phyloP scores from a whole-genome alignment of 2,329 filamentous ascomycete genomes.

The Colletotrichum coccodes region DNA sequence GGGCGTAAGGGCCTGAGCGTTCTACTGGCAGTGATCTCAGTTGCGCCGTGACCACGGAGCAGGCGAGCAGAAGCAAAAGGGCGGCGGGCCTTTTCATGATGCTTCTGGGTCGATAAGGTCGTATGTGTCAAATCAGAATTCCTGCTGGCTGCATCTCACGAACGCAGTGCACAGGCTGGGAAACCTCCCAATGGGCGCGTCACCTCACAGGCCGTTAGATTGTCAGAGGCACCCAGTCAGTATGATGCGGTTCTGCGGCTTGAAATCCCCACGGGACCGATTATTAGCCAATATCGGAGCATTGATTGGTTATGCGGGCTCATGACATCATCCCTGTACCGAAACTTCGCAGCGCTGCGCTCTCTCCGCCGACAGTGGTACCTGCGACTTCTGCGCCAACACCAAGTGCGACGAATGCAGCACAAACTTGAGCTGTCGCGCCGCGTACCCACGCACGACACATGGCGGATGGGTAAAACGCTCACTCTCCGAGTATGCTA shows the following conservation, averaged over 20 bases:
- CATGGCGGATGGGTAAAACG: not conserved
- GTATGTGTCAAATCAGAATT: not conserved
- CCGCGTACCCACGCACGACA: not conserved
- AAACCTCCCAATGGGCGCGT: conserved; percentile 5
- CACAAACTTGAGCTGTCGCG: not conserved
- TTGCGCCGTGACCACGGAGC: conserved; percentile 24
- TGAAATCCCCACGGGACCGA: conserved; percentile 10
- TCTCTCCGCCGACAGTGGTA: not conserved
- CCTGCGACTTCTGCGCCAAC: not conserved
- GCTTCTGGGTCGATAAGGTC: not conserved
- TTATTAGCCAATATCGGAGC: not conserved
- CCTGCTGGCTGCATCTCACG: not conserved
- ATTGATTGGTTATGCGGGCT: conserved; percentile 3
- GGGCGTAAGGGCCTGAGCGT: conserved; percentile 18
- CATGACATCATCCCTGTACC: conserved; percentile 29
- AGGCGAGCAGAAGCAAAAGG: conserved; percentile 21
- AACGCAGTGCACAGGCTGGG: conserved; percentile 2
- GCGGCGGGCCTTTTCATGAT: conserved; percentile 30
- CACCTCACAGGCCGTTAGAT: not conserved
- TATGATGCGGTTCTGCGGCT: conserved; percentile 3
- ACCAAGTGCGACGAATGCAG: not conserved
- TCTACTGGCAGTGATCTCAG: conserved; percentile 23
- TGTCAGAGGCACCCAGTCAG: not conserved
- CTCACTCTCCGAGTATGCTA: not conserved
- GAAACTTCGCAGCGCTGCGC: not conserved